Evolutionary conservation across 805 yeast genomes (phyloP).

Genomic region (Ascoidea asiatica): DNA sequence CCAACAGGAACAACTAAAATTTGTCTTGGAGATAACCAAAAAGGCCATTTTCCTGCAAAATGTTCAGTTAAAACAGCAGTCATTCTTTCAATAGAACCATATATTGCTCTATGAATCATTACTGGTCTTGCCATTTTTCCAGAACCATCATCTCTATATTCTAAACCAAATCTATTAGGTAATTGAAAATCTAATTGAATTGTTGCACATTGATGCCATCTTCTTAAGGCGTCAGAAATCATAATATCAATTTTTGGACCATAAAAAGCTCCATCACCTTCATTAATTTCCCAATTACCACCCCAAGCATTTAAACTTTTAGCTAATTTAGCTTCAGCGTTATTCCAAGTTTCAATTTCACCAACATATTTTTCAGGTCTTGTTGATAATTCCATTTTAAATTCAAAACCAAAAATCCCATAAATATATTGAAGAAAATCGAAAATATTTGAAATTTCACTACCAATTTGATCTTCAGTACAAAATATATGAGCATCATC

Average conservation of each 20-base stretch:
- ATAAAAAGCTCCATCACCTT: constrained; percentile 95
- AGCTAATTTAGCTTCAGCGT: constrained; percentile 77
- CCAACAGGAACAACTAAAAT: constrained; percentile 94
- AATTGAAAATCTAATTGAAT: constrained; percentile 98
- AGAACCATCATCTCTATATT: constrained; percentile 59
- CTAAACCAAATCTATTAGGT: constrained; percentile 85
- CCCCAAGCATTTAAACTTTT: constrained; percentile 75
- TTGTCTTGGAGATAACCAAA: constrained; percentile 99
- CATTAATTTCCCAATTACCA: constrained; percentile 86
- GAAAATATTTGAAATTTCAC: constrained; percentile 71
- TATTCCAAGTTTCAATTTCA: constrained; percentile 86
- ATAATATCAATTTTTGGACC: constrained; percentile 94
- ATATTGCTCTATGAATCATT: constrained; percentile 97
- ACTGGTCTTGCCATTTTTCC: constrained; percentile 64
- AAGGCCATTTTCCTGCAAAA: constrained; percentile 99
- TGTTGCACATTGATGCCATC: constrained; percentile 99
- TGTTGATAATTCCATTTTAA: constrained; percentile 93
- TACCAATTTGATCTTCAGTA: constrained; percentile 78
- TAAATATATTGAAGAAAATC: constrained; percentile 78
- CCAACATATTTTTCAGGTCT: constrained; percentile 97
- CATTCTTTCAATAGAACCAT: constrained; percentile 99
- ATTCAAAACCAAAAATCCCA: constrained; percentile 88
- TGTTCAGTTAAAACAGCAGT: constrained; percentile 97
- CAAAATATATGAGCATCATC: constrained; percentile 99
- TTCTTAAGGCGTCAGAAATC: constrained; percentile 85